Conservation (phyloP, 345 rosid species). For the Heritiera fomes region DNA sequence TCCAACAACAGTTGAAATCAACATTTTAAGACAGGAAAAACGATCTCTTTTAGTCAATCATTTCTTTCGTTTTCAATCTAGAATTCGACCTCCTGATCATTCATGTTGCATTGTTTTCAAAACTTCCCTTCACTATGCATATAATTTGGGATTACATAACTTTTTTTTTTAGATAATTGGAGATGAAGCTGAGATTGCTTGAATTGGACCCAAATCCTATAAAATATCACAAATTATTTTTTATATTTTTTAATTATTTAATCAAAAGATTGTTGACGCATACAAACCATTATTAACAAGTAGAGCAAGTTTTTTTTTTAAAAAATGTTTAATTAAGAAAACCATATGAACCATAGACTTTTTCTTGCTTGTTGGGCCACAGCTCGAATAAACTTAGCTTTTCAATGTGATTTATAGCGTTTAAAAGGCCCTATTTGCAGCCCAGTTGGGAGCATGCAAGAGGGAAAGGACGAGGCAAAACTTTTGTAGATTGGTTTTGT, state of each 20-base stretch:
- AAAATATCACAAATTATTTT: too few species aligned
- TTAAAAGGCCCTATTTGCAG: neutral
- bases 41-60: neutral
- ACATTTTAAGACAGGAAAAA: neutral
- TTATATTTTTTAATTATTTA: too few species aligned
- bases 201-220: too few species aligned
- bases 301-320: too few species aligned
- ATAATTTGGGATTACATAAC: too few species aligned
- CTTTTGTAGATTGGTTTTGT: neutral
- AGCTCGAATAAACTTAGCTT: neutral
- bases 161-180: too few species aligned
- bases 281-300: too few species aligned
- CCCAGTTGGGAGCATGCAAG: neutral
- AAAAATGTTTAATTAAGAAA: too few species aligned
- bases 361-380: neutral
- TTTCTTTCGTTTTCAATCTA: conserved; percentile 4
- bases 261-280: too few species aligned
- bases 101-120: neutral
- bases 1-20: conserved; percentile 43
- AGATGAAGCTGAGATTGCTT: too few species aligned
- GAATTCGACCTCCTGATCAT: neutral
- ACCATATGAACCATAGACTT: neutral
- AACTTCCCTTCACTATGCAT: too few species aligned
- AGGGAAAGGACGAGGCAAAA: neutral
- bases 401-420: neutral